Conservation (phyloP, 768 basidiomycete species). For the Lactifluus hygrophoroides region DNA sequence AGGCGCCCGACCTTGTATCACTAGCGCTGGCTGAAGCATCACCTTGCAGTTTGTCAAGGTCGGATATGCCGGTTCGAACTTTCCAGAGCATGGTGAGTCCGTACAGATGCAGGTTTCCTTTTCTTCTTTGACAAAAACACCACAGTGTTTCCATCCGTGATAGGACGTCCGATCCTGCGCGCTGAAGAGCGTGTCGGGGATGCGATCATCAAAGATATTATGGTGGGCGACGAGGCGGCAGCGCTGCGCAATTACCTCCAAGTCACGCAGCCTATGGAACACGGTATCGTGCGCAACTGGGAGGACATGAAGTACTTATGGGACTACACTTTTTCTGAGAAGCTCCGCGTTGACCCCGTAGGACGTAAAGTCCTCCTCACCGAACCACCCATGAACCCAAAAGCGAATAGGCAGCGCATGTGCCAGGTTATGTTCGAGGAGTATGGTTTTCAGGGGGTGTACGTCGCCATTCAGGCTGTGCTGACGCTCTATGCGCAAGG, state of each 20-base stretch:
- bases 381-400: constrained; percentile 99
- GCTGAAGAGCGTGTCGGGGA: constrained; percentile 92
- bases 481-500: constrained; percentile 98
- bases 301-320: constrained; percentile 97
- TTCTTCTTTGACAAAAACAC: not conserved
- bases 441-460: constrained; percentile 92
- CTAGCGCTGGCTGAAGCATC: not conserved
- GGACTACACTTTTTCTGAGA: constrained; percentile 98
- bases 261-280: constrained; percentile 97
- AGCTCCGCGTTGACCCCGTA: constrained; percentile 78
- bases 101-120: not conserved
- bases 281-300: constrained; percentile 98
- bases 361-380: constrained; percentile 90
- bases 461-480: constrained; percentile 97
- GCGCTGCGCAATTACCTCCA: constrained; percentile 92
- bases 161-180: constrained; percentile 94
- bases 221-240: constrained; percentile 96
- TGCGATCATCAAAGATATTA: constrained; percentile 89
- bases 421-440: constrained; percentile 99
- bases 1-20: constrained; percentile 18
- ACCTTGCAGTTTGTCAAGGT: constrained; percentile 49
- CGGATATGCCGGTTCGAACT: constrained; percentile 56
- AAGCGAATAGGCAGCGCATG: constrained; percentile 86
- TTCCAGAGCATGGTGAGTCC: constrained; percentile 46
- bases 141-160: constrained; percentile 92